Conservation (phyloP, 31 red algal genomes). For the Endocladia muricata region DNA sequence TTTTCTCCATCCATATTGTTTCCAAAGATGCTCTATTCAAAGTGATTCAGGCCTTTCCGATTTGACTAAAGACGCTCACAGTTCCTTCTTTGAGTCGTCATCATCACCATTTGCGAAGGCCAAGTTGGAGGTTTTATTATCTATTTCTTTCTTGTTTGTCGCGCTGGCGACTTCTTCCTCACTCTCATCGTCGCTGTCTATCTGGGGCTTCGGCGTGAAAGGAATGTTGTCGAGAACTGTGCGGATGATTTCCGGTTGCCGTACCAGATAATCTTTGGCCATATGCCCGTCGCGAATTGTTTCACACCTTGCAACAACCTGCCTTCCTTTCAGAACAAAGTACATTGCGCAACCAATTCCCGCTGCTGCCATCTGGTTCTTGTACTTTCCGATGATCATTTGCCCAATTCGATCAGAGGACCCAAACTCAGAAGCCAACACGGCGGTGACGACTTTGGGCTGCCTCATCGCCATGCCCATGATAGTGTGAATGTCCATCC, state of each 20-base stretch:
- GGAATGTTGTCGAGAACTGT: slow-evolving; percentile 62
- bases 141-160: slow-evolving; percentile 32
- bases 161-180: slow-evolving; percentile 61
- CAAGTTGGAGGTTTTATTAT: too few species aligned
- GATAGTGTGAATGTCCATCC: slow-evolving; percentile 53
- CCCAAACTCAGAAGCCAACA: slow-evolving; percentile 35
- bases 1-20: too few species aligned
- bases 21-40: too few species aligned
- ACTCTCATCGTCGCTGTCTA: slow-evolving; percentile 47
- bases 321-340: slow-evolving; percentile 45
- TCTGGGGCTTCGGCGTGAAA: slow-evolving; percentile 38
- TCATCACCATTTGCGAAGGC: too few species aligned
- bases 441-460: slow-evolving; percentile 49
- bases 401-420: slow-evolving; percentile 31
- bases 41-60: too few species aligned
- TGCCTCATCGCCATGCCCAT: slow-evolving; percentile 62
- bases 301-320: slow-evolving; percentile 64
- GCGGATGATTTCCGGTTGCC: slow-evolving; percentile 54
- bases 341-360: slow-evolving; percentile 52
- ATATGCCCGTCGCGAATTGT: slow-evolving; percentile 66
- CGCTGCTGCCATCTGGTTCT: slow-evolving; percentile 53
- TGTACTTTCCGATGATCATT: slow-evolving; percentile 40
- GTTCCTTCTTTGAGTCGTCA: too few species aligned
- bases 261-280: slow-evolving; percentile 57
- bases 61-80: too few species aligned